Conservation (phyloP, 1,284 basidiomycete species). For the Tilletia caries region DNA sequence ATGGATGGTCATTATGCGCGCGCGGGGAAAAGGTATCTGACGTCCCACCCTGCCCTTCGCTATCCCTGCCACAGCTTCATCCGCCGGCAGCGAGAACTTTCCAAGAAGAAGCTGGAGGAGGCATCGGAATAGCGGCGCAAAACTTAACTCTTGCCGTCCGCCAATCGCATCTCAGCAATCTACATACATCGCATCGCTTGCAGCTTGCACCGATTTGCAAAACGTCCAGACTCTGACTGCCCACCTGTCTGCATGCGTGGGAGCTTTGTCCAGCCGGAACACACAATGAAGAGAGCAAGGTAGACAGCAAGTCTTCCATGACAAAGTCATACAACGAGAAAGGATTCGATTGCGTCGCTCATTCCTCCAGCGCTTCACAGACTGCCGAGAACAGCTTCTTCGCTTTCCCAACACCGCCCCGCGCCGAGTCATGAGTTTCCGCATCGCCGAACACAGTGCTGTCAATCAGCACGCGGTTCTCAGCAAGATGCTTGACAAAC, state of each 20-base stretch:
- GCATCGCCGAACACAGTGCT: conserved; percentile 32
- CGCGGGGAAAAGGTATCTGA: background rate
- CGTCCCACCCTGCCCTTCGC: background rate
- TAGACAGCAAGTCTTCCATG: no score
- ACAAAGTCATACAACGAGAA: no score
- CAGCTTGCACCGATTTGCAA: no score
- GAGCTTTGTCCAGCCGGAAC: no score
- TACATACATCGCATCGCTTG: no score
- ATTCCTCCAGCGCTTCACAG: conserved; percentile 9
- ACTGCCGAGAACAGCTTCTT: background rate
- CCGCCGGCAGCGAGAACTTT: conserved; percentile 8
- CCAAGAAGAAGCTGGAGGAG: conserved; percentile 8
- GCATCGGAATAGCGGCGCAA: conserved; percentile 1
- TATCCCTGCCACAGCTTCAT: background rate
- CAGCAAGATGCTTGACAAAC: conserved; percentile 33
- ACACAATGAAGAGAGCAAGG: no score
- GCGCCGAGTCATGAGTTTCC: background rate
- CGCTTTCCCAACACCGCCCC: conserved; percentile 4
- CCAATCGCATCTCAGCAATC: no score
- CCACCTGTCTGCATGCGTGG: no score
- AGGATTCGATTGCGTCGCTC: background rate
- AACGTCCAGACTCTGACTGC: no score
- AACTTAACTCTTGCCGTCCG: background rate
- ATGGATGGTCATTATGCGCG: background rate
- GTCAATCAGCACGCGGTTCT: conserved; percentile 35